Evolutionary conservation across 495 filamentous ascomycete species (phyloP).

Genomic region (Tuber magnatum): DNA sequence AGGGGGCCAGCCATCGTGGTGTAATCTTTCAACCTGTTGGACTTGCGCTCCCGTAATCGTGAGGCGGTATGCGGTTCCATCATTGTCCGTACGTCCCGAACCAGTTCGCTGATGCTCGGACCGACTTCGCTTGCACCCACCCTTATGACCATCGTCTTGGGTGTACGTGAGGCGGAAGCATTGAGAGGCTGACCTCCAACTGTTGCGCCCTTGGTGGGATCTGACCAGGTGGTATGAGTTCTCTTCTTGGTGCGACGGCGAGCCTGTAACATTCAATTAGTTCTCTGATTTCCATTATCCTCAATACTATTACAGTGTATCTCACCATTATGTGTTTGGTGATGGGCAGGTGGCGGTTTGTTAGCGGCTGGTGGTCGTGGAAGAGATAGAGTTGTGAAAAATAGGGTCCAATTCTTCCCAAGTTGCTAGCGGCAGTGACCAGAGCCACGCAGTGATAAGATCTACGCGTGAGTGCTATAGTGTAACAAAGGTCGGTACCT

Average conservation of each 20-base stretch:
- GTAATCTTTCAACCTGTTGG: constrained; percentile 86
- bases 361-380: not conserved
- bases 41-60: constrained; percentile 77
- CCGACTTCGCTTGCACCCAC: constrained; percentile 92
- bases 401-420: constrained; percentile 10
- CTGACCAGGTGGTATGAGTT: constrained; percentile 58
- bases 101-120: constrained; percentile 81
- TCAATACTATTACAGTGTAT: not conserved
- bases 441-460: constrained; percentile 20
- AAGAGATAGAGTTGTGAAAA: constrained; percentile 4
- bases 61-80: constrained; percentile 94
- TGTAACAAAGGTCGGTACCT: not conserved
- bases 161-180: constrained; percentile 54
- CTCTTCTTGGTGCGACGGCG: constrained; percentile 78
- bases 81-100: constrained; percentile 80
- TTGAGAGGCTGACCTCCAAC: constrained; percentile 42
- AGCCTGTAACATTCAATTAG: constrained; percentile 55
- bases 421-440: constrained; percentile 26
- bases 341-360: not conserved
- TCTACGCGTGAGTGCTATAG: constrained; percentile 12
- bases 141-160: constrained; percentile 97
- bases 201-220: constrained; percentile 51
- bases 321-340: constrained; percentile 1
- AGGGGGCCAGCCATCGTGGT: constrained; percentile 91
- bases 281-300: not conserved